Evolutionary conservation across 768 basidiomycete species (phyloP).

Genomic region (Collybiopsis confluens): DNA sequence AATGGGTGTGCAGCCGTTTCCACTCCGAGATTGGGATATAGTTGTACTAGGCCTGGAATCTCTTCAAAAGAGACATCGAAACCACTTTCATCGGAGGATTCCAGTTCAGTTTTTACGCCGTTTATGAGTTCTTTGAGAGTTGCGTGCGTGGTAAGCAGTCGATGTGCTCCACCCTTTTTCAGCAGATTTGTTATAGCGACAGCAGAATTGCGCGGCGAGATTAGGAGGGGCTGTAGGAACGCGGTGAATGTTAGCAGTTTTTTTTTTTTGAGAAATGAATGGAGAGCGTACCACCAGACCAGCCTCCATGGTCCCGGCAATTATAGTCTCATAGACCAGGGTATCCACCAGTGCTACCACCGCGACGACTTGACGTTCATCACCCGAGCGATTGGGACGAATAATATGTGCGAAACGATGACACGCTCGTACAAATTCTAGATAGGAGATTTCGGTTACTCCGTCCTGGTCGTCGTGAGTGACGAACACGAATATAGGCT

Average conservation of each 20-base stretch:
- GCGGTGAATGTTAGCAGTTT: background rate
- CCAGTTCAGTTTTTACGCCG: background rate
- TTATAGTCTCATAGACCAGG: constrained; percentile 38
- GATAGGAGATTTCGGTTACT: constrained; percentile 27
- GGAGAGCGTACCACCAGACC: constrained; percentile 28
- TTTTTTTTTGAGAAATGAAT: background rate
- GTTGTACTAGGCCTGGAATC: constrained; percentile 1
- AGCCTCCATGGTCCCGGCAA: constrained; percentile 32
- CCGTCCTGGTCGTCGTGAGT: constrained; percentile 12
- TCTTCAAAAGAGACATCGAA: constrained; percentile 2
- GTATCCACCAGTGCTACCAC: constrained; percentile 30
- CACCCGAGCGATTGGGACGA: constrained; percentile 26
- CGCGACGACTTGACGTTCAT: constrained; percentile 30
- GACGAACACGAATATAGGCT: constrained; percentile 26
- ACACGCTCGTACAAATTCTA: constrained; percentile 42
- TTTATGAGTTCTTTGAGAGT: constrained; percentile 1
- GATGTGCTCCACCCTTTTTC: constrained; percentile 31
- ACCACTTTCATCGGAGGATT: background rate
- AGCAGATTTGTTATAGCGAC: constrained; percentile 31
- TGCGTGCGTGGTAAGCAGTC: constrained; percentile 29
- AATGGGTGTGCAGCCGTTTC: constrained; percentile 12
- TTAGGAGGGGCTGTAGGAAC: constrained; percentile 30
- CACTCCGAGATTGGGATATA: constrained; percentile 22
- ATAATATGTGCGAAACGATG: constrained; percentile 38
- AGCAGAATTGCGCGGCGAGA: constrained; percentile 34